phyloP scores from a whole-genome alignment of 306 rosid genomes.

The Cicer chorassanicum region DNA sequence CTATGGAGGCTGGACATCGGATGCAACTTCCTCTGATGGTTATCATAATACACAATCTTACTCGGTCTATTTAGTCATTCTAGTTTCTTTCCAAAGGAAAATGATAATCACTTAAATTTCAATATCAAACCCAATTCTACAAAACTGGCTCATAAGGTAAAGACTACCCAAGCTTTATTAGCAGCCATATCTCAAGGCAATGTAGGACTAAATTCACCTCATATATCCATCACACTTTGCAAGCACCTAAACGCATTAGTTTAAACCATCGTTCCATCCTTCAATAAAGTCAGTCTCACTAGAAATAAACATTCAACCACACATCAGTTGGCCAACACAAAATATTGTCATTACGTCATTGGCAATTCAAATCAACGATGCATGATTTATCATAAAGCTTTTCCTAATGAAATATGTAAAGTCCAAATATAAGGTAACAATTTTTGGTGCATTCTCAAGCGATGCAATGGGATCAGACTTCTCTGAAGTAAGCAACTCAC shows the following conservation, averaged over 20 bases:
- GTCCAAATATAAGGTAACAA: neutral
- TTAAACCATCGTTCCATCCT: neutral
- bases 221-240: neutral
- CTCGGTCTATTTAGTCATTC: too few species aligned
- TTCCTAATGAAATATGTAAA: conserved; percentile 18
- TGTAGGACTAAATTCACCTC: too few species aligned
- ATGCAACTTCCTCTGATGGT: neutral
- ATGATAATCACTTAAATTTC: too few species aligned
- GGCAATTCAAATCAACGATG: neutral
- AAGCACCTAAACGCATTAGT: conserved; percentile 24
- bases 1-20: neutral
- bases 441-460: conserved; percentile 1
- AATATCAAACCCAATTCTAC: too few species aligned
- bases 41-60: neutral
- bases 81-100: too few species aligned
- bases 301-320: conserved; percentile 35
- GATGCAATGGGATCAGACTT: neutral
- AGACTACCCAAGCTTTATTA: too few species aligned
- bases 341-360: neutral
- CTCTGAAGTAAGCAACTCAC: too few species aligned
- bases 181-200: too few species aligned
- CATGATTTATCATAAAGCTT: neutral
- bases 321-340: conserved; percentile 8
- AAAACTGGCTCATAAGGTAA: too few species aligned
- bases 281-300: conserved; percentile 1